Conservation (phyloP, 2,329 filamentous ascomycete species). For the Sclerotinia subarctica region DNA sequence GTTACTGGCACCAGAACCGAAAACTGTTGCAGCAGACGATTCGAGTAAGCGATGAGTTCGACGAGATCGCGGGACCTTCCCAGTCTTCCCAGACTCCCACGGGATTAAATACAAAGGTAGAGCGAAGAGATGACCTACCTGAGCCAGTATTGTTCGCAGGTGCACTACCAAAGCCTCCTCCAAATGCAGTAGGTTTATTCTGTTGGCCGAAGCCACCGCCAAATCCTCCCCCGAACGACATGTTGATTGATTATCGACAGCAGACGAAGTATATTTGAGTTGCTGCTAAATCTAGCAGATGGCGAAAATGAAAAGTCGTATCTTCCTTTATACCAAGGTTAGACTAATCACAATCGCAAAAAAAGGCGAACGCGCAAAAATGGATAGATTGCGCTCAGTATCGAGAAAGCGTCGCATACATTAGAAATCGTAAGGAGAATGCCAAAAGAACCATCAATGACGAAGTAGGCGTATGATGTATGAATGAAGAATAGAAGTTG, state of each 20-base stretch:
- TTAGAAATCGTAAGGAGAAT: conserved; percentile 32
- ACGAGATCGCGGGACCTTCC: conserved; percentile 18
- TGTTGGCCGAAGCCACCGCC: conserved; percentile 57
- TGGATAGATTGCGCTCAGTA: conserved; percentile 33
- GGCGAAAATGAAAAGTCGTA: conserved; percentile 21
- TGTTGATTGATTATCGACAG: conserved; percentile 27
- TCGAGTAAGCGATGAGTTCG: conserved; percentile 39
- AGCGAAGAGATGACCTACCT: conserved; percentile 37
- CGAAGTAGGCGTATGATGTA: conserved; percentile 2
- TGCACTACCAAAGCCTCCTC: conserved; percentile 50
- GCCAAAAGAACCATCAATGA: conserved; percentile 27
- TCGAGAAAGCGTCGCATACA: conserved; percentile 31
- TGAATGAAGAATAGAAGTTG: conserved; percentile 24
- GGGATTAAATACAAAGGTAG: conserved; percentile 15
- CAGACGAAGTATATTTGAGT: conserved; percentile 13
- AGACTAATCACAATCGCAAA: conserved; percentile 32
- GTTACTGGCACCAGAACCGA: conserved; percentile 40
- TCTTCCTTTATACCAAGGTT: conserved; percentile 23
- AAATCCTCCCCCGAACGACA: conserved; percentile 39
- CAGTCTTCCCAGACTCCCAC: not conserved
- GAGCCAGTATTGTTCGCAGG: conserved; percentile 34
- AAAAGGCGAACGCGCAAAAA: conserved; percentile 32
- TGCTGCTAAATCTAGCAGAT: conserved; percentile 18
- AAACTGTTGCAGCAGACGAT: conserved; percentile 40
- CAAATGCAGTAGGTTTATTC: conserved; percentile 54